Base-by-base conservation (phyloP, 306 rosid genomes). In the Argentina anserina region DNA sequence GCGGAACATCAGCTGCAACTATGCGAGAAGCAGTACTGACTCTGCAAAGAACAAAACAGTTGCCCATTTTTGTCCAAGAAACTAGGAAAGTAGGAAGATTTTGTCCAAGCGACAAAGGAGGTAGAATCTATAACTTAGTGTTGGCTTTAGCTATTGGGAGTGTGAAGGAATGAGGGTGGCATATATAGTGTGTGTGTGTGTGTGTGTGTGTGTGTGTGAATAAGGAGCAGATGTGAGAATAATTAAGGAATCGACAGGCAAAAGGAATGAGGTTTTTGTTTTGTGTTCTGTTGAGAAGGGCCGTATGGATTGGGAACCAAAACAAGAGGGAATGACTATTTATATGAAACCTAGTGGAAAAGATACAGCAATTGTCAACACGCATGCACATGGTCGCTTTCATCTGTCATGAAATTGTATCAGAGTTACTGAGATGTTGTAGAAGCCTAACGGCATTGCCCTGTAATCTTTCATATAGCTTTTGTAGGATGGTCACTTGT, bases 341-440 rank as follows among this genome's bases (percentile, higher is more conserved):
- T 49, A 49, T 20, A 49, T 18, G 55, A 49, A 26, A 4, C 17
- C 4, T 0, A 25, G 46, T 73, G 59, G 63, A 75, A 83, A 78
- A 41, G 67, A 28, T 12, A 28, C 71, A 70, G n/a, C 9, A 72
- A 81, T 83, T 76, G 81, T 91, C 93, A 79, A 89, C 87, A 83
- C 89, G 91, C 91, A 85, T 89, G 96, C 85, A 47, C 10, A 34
- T 73, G 81, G 92, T 87, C 82, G 93, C 71, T 26, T 69, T 3
- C 64, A 28, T 20, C 42, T 39, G 15, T 31, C 3, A 28, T 17
- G 39, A 33, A 68, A 7, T 31, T 28, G 60, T 28, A 15, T 60
- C 15, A 12, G 20, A 60, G 23, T 70, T 69, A 18, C 61, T 46
- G 2, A 5, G 11, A 34, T 1, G 46, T 37, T 2, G 18, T 52